These are phyloP conservation scores for Ensete ventricosum DNA, from an alignment of 176 grass and related monocot species.

Conservation along the genomic window DNA sequence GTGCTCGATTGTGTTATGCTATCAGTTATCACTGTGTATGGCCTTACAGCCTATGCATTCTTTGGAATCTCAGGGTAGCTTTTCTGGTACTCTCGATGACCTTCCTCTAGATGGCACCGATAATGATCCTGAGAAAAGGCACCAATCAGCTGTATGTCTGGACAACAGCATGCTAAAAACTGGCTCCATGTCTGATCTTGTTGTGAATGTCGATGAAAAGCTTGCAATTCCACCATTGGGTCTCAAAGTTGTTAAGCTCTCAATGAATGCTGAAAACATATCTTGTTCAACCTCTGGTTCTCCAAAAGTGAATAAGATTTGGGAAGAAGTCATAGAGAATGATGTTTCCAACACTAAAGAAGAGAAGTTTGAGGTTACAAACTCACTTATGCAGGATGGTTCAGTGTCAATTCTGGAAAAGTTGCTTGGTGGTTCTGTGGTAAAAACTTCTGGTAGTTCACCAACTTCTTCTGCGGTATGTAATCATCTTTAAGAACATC, in stretches of 20 bases:
- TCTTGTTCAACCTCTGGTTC: conserved; percentile 21
- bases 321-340: conserved; percentile 48
- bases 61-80: conserved; percentile 21
- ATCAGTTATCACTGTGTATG: not conserved
- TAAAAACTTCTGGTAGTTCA: conserved; percentile 35
- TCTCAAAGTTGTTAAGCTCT: conserved; percentile 8
- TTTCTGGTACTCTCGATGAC: conserved; percentile 23
- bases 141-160: conserved; percentile 23
- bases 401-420: conserved; percentile 74
- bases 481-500: too few relatives aligned
- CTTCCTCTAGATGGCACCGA: conserved; percentile 1
- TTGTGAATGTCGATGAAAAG: conserved; percentile 18
- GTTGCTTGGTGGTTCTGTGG: conserved; percentile 61
- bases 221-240: conserved; percentile 9
- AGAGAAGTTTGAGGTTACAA: conserved; percentile 26
- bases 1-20: not conserved
- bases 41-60: conserved; percentile 6
- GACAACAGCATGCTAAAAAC: conserved; percentile 19
- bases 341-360: conserved; percentile 41
- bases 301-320: conserved; percentile 34
- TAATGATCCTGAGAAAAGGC: conserved; percentile 31
- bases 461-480: conserved; percentile 38
- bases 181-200: conserved; percentile 29
- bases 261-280: conserved; percentile 20
- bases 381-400: conserved; percentile 37